Evolutionary conservation across 768 basidiomycete genomes (phyloP).

Genomic region (Chalciporus sphaerocephalus): DNA sequence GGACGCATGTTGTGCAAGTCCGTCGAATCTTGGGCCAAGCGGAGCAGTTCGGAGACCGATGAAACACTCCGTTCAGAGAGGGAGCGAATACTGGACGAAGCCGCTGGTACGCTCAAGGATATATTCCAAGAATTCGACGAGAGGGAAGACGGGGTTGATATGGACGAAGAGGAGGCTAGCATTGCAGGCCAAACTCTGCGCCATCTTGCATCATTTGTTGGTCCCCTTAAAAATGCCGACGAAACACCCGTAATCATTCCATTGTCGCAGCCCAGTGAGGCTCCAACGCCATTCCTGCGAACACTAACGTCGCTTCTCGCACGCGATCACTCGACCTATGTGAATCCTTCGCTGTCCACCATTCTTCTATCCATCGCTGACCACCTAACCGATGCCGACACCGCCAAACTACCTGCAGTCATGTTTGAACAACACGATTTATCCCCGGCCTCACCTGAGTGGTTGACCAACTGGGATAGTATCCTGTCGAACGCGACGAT

Average conservation of each 20-base stretch:
- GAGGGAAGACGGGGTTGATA: slow-evolving; percentile 47
- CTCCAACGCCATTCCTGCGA: slow-evolving; percentile 57
- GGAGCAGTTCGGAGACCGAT: slow-evolving; percentile 25
- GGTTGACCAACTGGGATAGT: slow-evolving; percentile 64
- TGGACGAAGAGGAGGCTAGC: slow-evolving; percentile 67
- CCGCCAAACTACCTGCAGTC: slow-evolving; percentile 52
- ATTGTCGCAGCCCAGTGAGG: slow-evolving; percentile 48
- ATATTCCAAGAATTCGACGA: slow-evolving; percentile 70
- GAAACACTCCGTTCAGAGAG: slow-evolving; percentile 33
- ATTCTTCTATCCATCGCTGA: slow-evolving; percentile 62
- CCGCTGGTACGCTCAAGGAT: slow-evolving; percentile 65
- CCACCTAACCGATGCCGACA: slow-evolving; percentile 67
- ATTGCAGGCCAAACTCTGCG: slow-evolving; percentile 60
- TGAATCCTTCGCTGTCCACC: slow-evolving; percentile 58
- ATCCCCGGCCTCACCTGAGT: slow-evolving; percentile 66
- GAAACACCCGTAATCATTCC: slow-evolving; percentile 47
- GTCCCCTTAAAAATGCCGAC: slow-evolving; percentile 46
- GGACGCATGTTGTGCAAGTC: slow-evolving; percentile 52
- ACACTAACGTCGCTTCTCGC: slow-evolving; percentile 60
- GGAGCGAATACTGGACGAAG: slow-evolving; percentile 64
- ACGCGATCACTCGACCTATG: slow-evolving; percentile 53
- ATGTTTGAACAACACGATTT: slow-evolving; percentile 68
- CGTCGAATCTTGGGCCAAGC: slow-evolving; percentile 55
- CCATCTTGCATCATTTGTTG: slow-evolving; percentile 55
- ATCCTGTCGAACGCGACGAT: slow-evolving; percentile 50